Base-by-base conservation (phyloP, 768 basidiomycete species). In the Boletus vermiculosoides region DNA sequence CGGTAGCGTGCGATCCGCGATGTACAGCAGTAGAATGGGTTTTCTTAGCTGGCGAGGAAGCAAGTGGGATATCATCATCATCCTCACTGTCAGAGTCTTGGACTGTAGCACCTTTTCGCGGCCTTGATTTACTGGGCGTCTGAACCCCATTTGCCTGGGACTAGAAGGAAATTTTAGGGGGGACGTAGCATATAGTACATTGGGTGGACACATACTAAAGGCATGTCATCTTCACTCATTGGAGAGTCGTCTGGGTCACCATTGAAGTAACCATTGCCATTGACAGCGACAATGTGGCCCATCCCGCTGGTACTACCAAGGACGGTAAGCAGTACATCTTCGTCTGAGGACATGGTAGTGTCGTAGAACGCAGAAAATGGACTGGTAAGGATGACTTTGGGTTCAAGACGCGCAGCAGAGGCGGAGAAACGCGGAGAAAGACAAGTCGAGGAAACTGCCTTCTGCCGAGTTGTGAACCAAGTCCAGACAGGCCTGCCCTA, bases 161-260 rank as follows among this genome's bases (percentile, higher is more conserved):
- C 84, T 79, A 52, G 40, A 44, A 33, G 52, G 76, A 61, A 71
- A 61, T 67, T 67, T 63, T 53, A 63, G 61, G 65, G 59, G 57
- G 62, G 34, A 45, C 49, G 52, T 36, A n/a, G 22, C 33, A 57
- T 49, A 55, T 8, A 22, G 42, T 37, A 22, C 15, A 45, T 28
- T 23, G 39, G 48, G 44, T 18, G 56, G 28, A 55, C 59, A 77
- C 82, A 62, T 71, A 92, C 90, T 69, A 90, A 76, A 45, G 88
- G 88, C 71, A 84, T 71, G 63, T 90, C 86, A 50, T 84, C 87
- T 56, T 88, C 87, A 60, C 86, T 88, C 80, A 86, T 81, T 25
- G 78, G 76, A 50, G 74, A 76, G 65, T 74, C 73, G 15, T 69
- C 73, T 54, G 76, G 73, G 55, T 75, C 73, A 23, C 71, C 71